Percentiles rank a stretch among this genome's conserved stretches.
phyloP scores from a whole-genome alignment of 345 rosid genomes.

The Clarkia xantiana region DNA sequence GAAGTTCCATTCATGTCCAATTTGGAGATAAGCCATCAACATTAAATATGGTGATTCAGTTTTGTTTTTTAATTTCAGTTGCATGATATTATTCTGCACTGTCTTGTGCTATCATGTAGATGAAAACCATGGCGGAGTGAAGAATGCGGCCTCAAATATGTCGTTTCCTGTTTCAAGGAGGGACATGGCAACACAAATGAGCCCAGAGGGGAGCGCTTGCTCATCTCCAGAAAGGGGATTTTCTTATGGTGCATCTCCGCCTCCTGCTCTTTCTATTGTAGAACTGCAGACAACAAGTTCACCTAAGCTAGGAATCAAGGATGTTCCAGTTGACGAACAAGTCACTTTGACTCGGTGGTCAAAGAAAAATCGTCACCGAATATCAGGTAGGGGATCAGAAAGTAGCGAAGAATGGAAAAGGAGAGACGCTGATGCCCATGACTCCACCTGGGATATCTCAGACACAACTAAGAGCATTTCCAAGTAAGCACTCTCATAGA shows the following conservation, averaged over 20 bases:
- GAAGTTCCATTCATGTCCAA: too few relatives aligned
- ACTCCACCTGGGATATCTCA: conserved; percentile 56
- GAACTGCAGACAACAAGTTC: conserved; percentile 36
- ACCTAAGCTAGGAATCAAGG: conserved; percentile 49
- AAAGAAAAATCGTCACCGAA: conserved; percentile 45
- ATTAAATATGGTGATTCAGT: neutral
- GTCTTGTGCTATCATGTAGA: conserved; percentile 24
- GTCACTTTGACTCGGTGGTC: conserved; percentile 88
- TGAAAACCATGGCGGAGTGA: conserved; percentile 25
- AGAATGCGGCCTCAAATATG: conserved; percentile 52
- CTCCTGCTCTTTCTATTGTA: conserved; percentile 32
- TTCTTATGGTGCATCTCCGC: conserved; percentile 41
- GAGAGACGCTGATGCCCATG: conserved; percentile 31
- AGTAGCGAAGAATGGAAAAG: conserved; percentile 59
- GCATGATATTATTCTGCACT: conserved; percentile 10
- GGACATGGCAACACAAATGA: conserved; percentile 98
- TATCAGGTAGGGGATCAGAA: conserved; percentile 38
- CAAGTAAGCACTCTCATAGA: conserved; percentile 18
- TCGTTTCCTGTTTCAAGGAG: conserved; percentile 61
- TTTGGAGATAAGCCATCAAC: too few relatives aligned
- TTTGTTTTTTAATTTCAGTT: neutral
- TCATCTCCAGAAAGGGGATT: conserved; percentile 44
- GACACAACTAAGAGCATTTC: conserved; percentile 39
- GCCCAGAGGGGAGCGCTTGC: conserved; percentile 56
- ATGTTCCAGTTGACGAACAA: conserved; percentile 78